Percentiles rank a stretch among this genome's conserved stretches.
These are phyloP conservation scores for Fallopia convolvulus DNA, from an alignment of 148 eudicot genomes.

Conservation along the genomic window DNA sequence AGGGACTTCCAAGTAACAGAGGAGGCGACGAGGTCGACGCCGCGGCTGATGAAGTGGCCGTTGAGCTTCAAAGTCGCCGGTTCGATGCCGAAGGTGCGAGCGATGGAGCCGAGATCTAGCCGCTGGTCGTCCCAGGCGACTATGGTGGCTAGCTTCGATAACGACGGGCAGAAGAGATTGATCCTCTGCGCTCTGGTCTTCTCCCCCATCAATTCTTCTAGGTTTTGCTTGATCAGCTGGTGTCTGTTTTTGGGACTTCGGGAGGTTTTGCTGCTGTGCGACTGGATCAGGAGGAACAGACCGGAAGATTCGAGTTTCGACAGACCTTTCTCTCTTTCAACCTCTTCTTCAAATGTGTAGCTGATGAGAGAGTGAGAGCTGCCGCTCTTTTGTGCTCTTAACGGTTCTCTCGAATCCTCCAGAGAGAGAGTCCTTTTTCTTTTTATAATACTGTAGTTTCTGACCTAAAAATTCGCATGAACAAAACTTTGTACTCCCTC, in stretches of 20 bases:
- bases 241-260: neutral
- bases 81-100: slow-evolving; percentile 57
- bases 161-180: slow-evolving; percentile 48
- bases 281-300: neutral
- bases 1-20: slow-evolving; percentile 83
- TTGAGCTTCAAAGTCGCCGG: slow-evolving; percentile 58
- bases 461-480: too few relatives aligned
- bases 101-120: slow-evolving; percentile 64
- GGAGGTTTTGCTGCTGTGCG: neutral
- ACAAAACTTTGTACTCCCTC: too few relatives aligned
- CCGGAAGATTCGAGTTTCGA: neutral
- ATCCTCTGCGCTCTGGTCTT: neutral
- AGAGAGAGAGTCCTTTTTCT: neutral
- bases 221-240: neutral
- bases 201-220: neutral
- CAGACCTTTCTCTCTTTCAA: neutral
- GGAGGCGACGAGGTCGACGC: slow-evolving; percentile 58
- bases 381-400: neutral
- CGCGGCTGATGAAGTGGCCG: slow-evolving; percentile 74
- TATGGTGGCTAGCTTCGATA: slow-evolving; percentile 32
- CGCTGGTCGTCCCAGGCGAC: slow-evolving; percentile 49
- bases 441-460: too few relatives aligned
- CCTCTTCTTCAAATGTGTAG: neutral
- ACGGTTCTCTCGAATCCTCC: slow-evolving; percentile 2
- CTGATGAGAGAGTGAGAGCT: neutral